phyloP scores from a whole-genome alignment of 371 early-diverging fungal species.

The Mycotypha africana region DNA sequence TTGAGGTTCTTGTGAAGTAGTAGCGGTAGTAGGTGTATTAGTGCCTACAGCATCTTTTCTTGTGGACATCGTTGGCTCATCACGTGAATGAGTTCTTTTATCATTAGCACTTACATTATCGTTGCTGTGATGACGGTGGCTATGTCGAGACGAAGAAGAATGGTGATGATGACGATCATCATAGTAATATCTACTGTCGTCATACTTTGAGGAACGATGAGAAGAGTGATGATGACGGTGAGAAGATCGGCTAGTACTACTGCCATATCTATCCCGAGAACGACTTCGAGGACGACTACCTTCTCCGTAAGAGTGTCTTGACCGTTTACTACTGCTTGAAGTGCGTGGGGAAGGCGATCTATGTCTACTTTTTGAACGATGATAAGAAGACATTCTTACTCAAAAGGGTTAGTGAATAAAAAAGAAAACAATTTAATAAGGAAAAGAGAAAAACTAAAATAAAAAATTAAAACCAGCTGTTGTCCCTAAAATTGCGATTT shows the following conservation, averaged over 20 bases:
- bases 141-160: slow-evolving; percentile 18
- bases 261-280: slow-evolving; percentile 31
- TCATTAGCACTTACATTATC: slow-evolving; percentile 41
- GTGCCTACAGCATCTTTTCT: slow-evolving; percentile 28
- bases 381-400: slow-evolving; percentile 22
- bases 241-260: slow-evolving; percentile 23
- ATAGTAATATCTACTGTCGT: slow-evolving; percentile 13
- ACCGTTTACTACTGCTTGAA: slow-evolving; percentile 31
- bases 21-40: slow-evolving; percentile 5
- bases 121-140: too few relatives aligned
- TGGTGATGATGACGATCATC: slow-evolving; percentile 20
- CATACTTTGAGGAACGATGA: slow-evolving; percentile 29
- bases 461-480: too few relatives aligned
- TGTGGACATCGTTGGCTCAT: slow-evolving; percentile 33
- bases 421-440: slow-evolving; percentile 2
- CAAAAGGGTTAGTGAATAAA: neutral
- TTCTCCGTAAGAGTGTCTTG: slow-evolving; percentile 22
- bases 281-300: slow-evolving; percentile 33
- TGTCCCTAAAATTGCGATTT: too few relatives aligned
- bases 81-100: slow-evolving; percentile 31
- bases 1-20: slow-evolving; percentile 1
- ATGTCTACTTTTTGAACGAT: slow-evolving; percentile 31
- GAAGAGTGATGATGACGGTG: too few relatives aligned
- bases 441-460: slow-evolving; percentile 2
- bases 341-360: slow-evolving; percentile 36